Evolutionary conservation across 2,329 filamentous ascomycete genomes (phyloP).

Genomic region (Phialophora expanda): DNA sequence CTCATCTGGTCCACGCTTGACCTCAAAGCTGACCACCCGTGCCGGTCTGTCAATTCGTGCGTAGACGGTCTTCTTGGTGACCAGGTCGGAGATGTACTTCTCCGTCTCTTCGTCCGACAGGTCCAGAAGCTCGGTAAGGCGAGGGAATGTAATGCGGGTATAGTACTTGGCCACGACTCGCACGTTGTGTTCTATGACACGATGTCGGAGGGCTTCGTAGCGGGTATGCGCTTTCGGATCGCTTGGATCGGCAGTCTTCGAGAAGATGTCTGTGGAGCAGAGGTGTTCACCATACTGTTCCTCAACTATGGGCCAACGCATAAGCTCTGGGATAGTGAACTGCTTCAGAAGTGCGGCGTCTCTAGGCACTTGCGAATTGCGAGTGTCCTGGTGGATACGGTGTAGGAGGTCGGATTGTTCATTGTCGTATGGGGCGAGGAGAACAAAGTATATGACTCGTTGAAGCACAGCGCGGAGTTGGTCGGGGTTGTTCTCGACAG

Average conservation of each 20-base stretch:
- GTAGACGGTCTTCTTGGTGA: slow-evolving; percentile 96
- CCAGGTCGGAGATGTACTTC: slow-evolving; percentile 97
- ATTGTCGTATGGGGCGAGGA: slow-evolving; percentile 95
- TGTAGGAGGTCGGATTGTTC: slow-evolving; percentile 97
- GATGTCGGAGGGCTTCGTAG: slow-evolving; percentile 95
- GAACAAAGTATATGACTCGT: slow-evolving; percentile 96
- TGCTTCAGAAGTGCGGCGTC: slow-evolving; percentile 89
- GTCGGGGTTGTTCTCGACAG: slow-evolving; percentile 84
- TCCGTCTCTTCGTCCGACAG: slow-evolving; percentile 94
- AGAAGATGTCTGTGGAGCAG: slow-evolving; percentile 88
- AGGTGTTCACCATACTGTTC: slow-evolving; percentile 88
- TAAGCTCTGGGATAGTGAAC: slow-evolving; percentile 94
- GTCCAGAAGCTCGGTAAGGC: slow-evolving; percentile 88
- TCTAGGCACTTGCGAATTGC: slow-evolving; percentile 75
- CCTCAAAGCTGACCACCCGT: slow-evolving; percentile 88
- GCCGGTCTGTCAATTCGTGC: slow-evolving; percentile 97
- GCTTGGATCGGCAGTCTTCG: slow-evolving; percentile 65
- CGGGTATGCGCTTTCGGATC: slow-evolving; percentile 83
- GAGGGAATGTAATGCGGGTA: slow-evolving; percentile 91
- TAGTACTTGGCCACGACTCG: slow-evolving; percentile 98
- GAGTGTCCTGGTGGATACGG: slow-evolving; percentile 83
- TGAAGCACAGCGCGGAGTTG: slow-evolving; percentile 88
- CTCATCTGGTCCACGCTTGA: slow-evolving; percentile 92
- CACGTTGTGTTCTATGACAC: slow-evolving; percentile 98
- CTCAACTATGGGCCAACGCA: slow-evolving; percentile 96